Conservation (phyloP, 768 basidiomycete species). For the Tricholomella constricta region DNA sequence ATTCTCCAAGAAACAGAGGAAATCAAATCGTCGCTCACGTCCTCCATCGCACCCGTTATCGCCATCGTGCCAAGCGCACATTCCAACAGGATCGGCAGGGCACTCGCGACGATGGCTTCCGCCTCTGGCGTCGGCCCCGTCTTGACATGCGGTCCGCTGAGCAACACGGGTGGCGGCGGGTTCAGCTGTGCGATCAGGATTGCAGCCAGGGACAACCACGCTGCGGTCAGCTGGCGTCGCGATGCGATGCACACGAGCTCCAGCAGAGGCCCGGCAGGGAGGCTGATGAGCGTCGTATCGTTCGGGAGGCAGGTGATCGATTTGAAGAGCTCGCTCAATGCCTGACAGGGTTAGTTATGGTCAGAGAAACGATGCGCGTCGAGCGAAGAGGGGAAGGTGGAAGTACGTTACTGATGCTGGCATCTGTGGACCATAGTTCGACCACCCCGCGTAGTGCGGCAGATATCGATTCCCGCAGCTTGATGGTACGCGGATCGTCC, state of each 20-base stretch:
- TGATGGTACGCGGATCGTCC: conserved; percentile 61
- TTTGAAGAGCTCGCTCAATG: conserved; percentile 80
- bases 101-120: conserved; percentile 53
- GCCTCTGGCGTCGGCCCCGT: conserved; percentile 56
- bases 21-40: conserved; percentile 44
- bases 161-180: conserved; percentile 55
- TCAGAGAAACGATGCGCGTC: not conserved
- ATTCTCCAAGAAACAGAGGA: no score
- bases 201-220: conserved; percentile 83
- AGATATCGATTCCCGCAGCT: conserved; percentile 69
- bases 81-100: conserved; percentile 60
- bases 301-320: conserved; percentile 81
- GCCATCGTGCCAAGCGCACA: conserved; percentile 55
- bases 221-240: conserved; percentile 70
- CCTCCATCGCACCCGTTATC: conserved; percentile 66
- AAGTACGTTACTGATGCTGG: conserved; percentile 75
- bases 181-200: conserved; percentile 84
- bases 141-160: conserved; percentile 34
- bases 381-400: not conserved
- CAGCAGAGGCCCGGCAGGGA: conserved; percentile 81
- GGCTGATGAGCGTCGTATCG: conserved; percentile 76
- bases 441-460: conserved; percentile 59
- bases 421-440: conserved; percentile 79
- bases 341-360: conserved; percentile 40
- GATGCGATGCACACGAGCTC: conserved; percentile 74